Conservation (phyloP, 2,329 filamentous ascomycete genomes). For the Cercospora sp. region DNA sequence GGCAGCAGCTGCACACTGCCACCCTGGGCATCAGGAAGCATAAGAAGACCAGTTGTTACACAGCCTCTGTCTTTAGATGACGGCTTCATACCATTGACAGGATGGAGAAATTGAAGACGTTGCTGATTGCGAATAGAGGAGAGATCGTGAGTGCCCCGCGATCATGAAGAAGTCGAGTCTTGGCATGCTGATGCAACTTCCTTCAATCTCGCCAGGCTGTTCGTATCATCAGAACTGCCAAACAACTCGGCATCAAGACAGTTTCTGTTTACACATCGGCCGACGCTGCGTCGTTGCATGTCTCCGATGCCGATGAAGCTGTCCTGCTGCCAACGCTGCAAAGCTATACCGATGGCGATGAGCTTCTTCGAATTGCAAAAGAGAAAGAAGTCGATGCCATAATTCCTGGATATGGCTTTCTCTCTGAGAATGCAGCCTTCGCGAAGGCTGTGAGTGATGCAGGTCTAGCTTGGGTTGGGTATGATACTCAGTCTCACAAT, state of each 20-base stretch:
- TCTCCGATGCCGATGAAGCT: constrained; percentile 55
- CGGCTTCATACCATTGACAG: not conserved
- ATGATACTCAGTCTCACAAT: constrained; percentile 48
- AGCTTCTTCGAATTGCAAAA: constrained; percentile 55
- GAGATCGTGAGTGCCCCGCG: constrained; percentile 47
- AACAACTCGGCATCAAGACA: constrained; percentile 52
- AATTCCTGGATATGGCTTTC: constrained; percentile 67
- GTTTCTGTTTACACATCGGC: constrained; percentile 60
- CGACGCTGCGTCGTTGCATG: constrained; percentile 57
- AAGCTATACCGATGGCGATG: constrained; percentile 51
- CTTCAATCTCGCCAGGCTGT: constrained; percentile 31
- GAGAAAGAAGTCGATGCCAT: constrained; percentile 56
- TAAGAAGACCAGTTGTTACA: not conserved
- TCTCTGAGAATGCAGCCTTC: constrained; percentile 65
- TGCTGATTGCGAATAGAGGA: constrained; percentile 61
- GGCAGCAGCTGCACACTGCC: not conserved
- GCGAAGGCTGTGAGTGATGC: constrained; percentile 54
- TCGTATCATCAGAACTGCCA: constrained; percentile 55
- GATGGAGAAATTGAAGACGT: constrained; percentile 50
- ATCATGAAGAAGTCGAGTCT: not conserved
- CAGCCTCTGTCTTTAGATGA: not conserved
- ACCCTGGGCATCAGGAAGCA: not conserved
- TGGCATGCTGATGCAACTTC: constrained; percentile 8
- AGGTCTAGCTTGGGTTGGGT: constrained; percentile 62
- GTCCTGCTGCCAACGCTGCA: constrained; percentile 52